Base-by-base conservation (phyloP, 495 filamentous ascomycete species). In the Alectoria sarmentosa region DNA sequence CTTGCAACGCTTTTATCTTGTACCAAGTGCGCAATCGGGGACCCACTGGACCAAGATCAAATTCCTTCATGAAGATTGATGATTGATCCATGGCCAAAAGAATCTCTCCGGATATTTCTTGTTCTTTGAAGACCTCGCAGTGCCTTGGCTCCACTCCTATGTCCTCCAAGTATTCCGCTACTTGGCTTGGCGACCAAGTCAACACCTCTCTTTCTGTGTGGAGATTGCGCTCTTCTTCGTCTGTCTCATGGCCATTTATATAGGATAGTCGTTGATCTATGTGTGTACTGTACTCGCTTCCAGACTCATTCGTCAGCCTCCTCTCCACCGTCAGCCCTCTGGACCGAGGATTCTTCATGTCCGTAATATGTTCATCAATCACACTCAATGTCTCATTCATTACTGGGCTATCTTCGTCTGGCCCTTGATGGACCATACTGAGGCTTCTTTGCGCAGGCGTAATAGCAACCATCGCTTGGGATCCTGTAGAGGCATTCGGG, bases 321-420 rank as follows among this genome's bases (percentile, higher is more conserved):
- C 80, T 78, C 38, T 86, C 83, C 60, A 76, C 78, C 26, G 74
- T 74, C 13, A 73, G 70, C 38, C 82, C 67, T 56, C 84, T 83
- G 60, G 86, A 83, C 46, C 86, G 83, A 54, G 91, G 84, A 9
- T 86, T 91, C 72, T 86, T 87, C 76, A 99, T 87, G 72, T 96
- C 91, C 32, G 91, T 96, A 57, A 99, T 98, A 73, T 97, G 95
- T 75, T 99, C 95, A 70, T 99, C 85, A 70, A 99, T 99, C 39
- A 98, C 95, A 69, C 91, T 96, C 64, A 99, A 76, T 0, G 95
- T 98, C 71, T 99, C 93, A 71, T 96, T 91, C 80, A 99, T 90
- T 34, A 98, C 92, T 4, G 92, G 90, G 71, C 90, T 92, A 34
- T 85, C 82, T 67, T 84, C 77, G 41, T 77, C 76, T 65, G 74